phyloP scores from a whole-genome alignment of 495 filamentous ascomycete species.

The Tuber umbilicatum region DNA sequence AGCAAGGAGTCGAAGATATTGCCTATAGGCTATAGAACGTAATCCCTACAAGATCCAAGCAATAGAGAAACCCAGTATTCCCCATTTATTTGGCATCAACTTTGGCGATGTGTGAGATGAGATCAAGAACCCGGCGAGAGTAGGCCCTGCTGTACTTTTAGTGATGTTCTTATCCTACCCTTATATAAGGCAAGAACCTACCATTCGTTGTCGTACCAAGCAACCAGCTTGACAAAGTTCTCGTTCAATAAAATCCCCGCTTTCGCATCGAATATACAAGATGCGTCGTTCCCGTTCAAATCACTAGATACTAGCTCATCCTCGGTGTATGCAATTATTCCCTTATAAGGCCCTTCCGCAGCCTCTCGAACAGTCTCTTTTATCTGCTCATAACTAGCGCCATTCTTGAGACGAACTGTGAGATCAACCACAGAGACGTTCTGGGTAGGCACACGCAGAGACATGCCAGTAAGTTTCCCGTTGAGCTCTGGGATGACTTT shows the following conservation, averaged over 20 bases:
- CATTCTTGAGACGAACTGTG: conserved; percentile 88
- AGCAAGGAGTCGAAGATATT: not conserved
- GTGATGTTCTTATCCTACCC: not conserved
- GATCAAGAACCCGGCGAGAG: conserved; percentile 96
- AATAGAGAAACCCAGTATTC: not conserved
- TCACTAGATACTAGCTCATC: conserved; percentile 93
- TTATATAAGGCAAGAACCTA: conserved; percentile 1
- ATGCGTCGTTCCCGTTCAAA: conserved; percentile 81
- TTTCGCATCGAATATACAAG: conserved; percentile 99
- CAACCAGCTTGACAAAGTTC: conserved; percentile 97
- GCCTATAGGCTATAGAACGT: not conserved
- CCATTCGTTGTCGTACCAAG: conserved; percentile 97
- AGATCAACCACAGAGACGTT: conserved; percentile 99
- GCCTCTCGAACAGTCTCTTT: conserved; percentile 87
- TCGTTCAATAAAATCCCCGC: conserved; percentile 96
- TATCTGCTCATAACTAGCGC: conserved; percentile 83
- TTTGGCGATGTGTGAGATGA: conserved; percentile 86
- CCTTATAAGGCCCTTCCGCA: conserved; percentile 75
- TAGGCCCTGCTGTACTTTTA: conserved; percentile 57
- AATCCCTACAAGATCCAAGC: not conserved
- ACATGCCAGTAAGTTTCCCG: conserved; percentile 99
- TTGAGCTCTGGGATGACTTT: conserved; percentile 97
- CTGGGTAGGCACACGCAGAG: conserved; percentile 96
- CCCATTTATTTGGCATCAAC: conserved; percentile 50
- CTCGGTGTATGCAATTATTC: conserved; percentile 91